These are phyloP conservation scores for Lagenidium sp. DNA, from an alignment of 352 stramenopile genomes.

Conservation along the genomic window DNA sequence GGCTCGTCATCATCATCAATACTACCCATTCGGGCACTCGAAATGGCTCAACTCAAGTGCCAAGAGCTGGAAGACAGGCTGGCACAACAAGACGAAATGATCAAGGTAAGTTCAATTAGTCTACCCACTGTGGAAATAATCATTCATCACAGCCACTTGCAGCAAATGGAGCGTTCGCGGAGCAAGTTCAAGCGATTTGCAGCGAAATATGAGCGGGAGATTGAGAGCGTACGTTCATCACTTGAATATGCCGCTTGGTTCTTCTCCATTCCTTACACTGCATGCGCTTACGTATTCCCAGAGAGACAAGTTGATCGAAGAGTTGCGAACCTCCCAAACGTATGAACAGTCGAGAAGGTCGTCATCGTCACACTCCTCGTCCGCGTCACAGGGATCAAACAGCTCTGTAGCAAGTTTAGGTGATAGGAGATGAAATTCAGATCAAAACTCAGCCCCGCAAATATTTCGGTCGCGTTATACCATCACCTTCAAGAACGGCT, in stretches of 20 bases:
- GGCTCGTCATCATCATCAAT: conserved; percentile 32
- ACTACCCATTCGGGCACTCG: conserved; percentile 44
- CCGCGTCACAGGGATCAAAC: too few species aligned
- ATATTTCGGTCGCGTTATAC: too few species aligned
- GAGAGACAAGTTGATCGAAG: conserved; percentile 26
- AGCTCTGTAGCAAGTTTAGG: too few species aligned
- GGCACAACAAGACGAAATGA: conserved; percentile 60
- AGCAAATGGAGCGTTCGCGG: conserved; percentile 77
- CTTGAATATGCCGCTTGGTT: conserved; percentile 1
- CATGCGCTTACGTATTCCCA: conserved; percentile 1
- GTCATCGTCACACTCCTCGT: too few species aligned
- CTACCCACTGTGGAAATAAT: neutral
- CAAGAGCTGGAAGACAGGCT: conserved; percentile 73
- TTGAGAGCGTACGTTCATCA: conserved; percentile 50
- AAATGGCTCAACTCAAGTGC: conserved; percentile 65
- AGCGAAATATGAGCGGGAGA: conserved; percentile 77
- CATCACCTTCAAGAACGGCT: too few species aligned
- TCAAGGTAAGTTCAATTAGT: conserved; percentile 39
- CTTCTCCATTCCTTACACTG: neutral
- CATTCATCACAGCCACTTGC: conserved; percentile 1
- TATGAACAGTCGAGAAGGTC: too few species aligned
- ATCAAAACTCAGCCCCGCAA: too few species aligned
- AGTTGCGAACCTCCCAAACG: neutral
- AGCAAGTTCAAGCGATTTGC: conserved; percentile 85
- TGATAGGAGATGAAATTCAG: too few species aligned